phyloP scores from a whole-genome alignment of 2,329 filamentous ascomycete genomes.

The Cladophialophora carrionii region DNA sequence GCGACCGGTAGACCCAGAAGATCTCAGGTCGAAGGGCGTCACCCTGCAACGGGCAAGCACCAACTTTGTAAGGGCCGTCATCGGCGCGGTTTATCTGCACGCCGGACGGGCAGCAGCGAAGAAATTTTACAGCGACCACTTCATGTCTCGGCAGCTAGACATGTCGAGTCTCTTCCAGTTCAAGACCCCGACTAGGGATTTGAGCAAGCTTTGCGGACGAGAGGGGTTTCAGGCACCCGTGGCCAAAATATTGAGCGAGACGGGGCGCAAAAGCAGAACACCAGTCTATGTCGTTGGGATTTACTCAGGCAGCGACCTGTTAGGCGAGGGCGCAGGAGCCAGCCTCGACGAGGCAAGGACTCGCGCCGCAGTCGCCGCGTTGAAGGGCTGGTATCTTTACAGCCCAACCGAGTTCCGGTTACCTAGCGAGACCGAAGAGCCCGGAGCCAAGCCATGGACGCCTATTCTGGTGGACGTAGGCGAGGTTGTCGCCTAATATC shows the following conservation, averaged over 20 bases:
- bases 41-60: slow-evolving; percentile 66
- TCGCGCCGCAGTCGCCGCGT: slow-evolving; percentile 78
- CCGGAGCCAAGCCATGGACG: slow-evolving; percentile 66
- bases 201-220: slow-evolving; percentile 78
- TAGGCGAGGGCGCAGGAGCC: slow-evolving; percentile 84
- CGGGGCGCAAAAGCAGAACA: slow-evolving; percentile 78
- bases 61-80: slow-evolving; percentile 78
- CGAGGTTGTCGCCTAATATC: slow-evolving; percentile 59
- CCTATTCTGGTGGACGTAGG: slow-evolving; percentile 71
- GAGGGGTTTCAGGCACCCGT: slow-evolving; percentile 88
- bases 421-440: slow-evolving; percentile 70
- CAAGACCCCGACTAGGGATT: slow-evolving; percentile 78
- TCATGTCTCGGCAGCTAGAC: slow-evolving; percentile 78
- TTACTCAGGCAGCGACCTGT: slow-evolving; percentile 85
- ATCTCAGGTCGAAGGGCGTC: slow-evolving; percentile 41
- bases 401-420: slow-evolving; percentile 70
- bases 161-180: slow-evolving; percentile 81
- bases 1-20: slow-evolving; percentile 35
- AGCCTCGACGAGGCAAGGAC: slow-evolving; percentile 76
- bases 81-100: slow-evolving; percentile 85
- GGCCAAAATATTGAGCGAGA: slow-evolving; percentile 86
- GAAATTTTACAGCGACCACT: slow-evolving; percentile 79
- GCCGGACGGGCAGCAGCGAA: slow-evolving; percentile 77
- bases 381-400: slow-evolving; percentile 97
- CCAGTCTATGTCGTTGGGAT: slow-evolving; percentile 95